phyloP scores from a whole-genome alignment of 441 rosid species.

The Erysimum pusillum region DNA sequence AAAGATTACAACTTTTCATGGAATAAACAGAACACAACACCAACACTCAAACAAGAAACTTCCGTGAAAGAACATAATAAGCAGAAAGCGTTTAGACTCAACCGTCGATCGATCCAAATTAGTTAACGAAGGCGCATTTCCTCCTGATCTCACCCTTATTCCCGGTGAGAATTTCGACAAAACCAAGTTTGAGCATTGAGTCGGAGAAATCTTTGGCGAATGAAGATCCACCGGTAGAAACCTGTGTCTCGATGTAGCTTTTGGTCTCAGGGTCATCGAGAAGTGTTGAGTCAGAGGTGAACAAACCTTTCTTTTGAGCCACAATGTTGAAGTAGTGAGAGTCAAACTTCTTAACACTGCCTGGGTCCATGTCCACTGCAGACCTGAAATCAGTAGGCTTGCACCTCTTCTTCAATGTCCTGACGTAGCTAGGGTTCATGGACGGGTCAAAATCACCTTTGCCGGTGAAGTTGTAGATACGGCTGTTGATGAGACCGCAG shows the following conservation, averaged over 20 bases:
- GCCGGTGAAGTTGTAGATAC: slow-evolving; percentile 65
- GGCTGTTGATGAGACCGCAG: slow-evolving; percentile 42
- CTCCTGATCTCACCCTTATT: slow-evolving; percentile 58
- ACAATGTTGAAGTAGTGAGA: slow-evolving; percentile 57
- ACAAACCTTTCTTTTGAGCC: slow-evolving; percentile 60
- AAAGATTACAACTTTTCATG: not conserved
- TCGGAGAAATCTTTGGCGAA: slow-evolving; percentile 54
- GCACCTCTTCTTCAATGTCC: slow-evolving; percentile 56
- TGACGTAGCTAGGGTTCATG: slow-evolving; percentile 57
- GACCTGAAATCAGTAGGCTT: slow-evolving; percentile 48
- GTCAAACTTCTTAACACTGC: slow-evolving; percentile 59
- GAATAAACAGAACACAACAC: not conserved
- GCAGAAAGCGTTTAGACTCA: not conserved
- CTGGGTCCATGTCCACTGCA: slow-evolving; percentile 62
- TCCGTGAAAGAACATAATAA: not conserved
- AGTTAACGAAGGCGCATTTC: slow-evolving; percentile 54
- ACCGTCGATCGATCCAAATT: not conserved
- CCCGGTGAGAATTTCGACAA: slow-evolving; percentile 56
- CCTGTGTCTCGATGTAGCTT: slow-evolving; percentile 52
- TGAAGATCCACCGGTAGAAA: slow-evolving; percentile 35
- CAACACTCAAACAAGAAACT: not conserved
- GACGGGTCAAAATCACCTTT: slow-evolving; percentile 61
- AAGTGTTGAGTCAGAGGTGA: slow-evolving; percentile 67
- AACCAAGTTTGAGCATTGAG: slow-evolving; percentile 65
- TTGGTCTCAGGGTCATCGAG: slow-evolving; percentile 54